phyloP scores from a whole-genome alignment of 352 stramenopile genomes.

The Phytophthora ramorum region DNA sequence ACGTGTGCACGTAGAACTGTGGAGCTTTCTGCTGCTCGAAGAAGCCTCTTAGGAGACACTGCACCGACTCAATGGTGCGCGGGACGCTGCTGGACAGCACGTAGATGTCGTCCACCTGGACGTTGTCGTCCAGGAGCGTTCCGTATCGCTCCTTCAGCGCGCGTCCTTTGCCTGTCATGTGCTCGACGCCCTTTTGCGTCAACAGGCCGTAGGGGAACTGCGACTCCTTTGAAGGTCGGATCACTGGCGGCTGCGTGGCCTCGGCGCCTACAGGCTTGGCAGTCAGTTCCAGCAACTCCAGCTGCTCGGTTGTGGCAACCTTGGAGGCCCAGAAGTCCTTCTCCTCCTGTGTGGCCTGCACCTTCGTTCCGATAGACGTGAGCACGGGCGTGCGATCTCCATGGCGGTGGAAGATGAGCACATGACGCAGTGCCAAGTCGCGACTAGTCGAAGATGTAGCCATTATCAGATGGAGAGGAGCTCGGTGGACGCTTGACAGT shows the following conservation, averaged over 20 bases:
- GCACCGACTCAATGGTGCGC: conserved; percentile 79
- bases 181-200: conserved; percentile 67
- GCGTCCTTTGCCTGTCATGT: conserved; percentile 75
- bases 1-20: conserved; percentile 68
- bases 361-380: conserved; percentile 59
- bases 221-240: conserved; percentile 44
- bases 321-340: conserved; percentile 66
- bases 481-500: conserved; percentile 9
- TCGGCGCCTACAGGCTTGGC: conserved; percentile 58
- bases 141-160: conserved; percentile 56
- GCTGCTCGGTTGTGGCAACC: conserved; percentile 60
- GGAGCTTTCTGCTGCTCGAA: conserved; percentile 41
- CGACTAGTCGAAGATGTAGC: conserved; percentile 26
- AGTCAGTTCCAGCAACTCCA: conserved; percentile 52
- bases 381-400: conserved; percentile 83
- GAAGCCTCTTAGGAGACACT: conserved; percentile 77
- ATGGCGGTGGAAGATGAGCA: conserved; percentile 84
- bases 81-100: conserved; percentile 81
- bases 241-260: conserved; percentile 49
- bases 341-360: conserved; percentile 60
- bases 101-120: conserved; percentile 59
- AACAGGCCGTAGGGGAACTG: conserved; percentile 65
- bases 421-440: conserved; percentile 66
- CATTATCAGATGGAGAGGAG: conserved; percentile 18
- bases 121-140: conserved; percentile 40